Conservation (phyloP, 768 basidiomycete genomes). For the Termitomyces sp. region DNA sequence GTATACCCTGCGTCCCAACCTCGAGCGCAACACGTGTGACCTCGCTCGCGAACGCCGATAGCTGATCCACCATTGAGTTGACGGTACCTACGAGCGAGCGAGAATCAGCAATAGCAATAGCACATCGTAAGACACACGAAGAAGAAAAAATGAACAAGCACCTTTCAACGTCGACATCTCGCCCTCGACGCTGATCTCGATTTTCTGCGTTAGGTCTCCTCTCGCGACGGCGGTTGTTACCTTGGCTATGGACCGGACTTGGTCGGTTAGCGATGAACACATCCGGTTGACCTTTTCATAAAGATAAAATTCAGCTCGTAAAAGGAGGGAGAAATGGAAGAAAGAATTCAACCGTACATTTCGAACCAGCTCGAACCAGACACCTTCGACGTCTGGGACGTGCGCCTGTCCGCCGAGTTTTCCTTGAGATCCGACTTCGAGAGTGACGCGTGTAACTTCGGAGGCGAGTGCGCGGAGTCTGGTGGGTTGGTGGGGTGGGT, state of each 20-base stretch:
- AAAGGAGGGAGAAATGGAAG: background rate
- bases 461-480: conserved; percentile 66
- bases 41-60: conserved; percentile 84
- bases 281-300: conserved; percentile 64
- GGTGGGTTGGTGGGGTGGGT: background rate
- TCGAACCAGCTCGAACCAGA: conserved; percentile 81
- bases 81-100: conserved; percentile 50
- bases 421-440: conserved; percentile 86
- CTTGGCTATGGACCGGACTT: conserved; percentile 79
- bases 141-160: too few relatives aligned
- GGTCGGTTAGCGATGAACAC: conserved; percentile 78
- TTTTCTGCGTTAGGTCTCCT: conserved; percentile 90
- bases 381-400: conserved; percentile 89
- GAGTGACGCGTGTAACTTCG: conserved; percentile 81
- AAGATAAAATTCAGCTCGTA: background rate
- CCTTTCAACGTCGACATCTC: conserved; percentile 84
- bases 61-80: conserved; percentile 93
- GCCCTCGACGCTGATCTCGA: conserved; percentile 83
- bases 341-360: conserved; percentile 63
- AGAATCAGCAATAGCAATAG: background rate
- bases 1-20: conserved; percentile 87
- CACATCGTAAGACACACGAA: conserved; percentile 8
- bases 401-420: conserved; percentile 87
- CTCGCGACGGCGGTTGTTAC: conserved; percentile 90
- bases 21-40: conserved; percentile 83